Base-by-base conservation (phyloP, 306 rosid species). In the Cicer judaicum region DNA sequence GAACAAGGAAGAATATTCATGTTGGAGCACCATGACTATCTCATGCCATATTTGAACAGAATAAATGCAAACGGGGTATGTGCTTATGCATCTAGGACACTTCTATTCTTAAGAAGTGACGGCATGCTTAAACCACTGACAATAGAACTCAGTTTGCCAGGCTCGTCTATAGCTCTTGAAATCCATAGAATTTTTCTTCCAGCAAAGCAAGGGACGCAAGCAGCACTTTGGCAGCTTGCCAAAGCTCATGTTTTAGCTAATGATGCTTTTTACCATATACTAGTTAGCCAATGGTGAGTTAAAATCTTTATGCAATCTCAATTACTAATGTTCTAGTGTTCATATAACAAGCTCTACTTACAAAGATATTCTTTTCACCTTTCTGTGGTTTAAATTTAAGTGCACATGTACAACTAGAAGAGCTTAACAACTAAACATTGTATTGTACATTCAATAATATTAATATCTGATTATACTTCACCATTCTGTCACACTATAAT, bases 141-240 rank as follows among this genome's bases (percentile, higher is more conserved):
- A 11, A 92, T 92, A 74, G 96, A 89, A 81, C 91, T 92, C 43
- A 85, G 88, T 72, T 81, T 92, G 73, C 89, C 91, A 7, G 79
- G 44, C 8, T n/a, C 43, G 9, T 15, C 29, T 43, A 10, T 11
- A 50, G 74, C 63, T 56, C 46, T 29, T 14, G 89, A 79, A 85
- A 41, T 42, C 46, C 70, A 66, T 1, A 72, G 82, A 52, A 86
- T 78, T n/a, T 67, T 82, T 77, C 55, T 77, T 74, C 97, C 93
- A 41, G 85, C 88, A 12, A 77, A 79, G 66, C 79, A 80, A 34
- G 97, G 89, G 42, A 57, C 41, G 36, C 90, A 88, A 65, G 89
- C 91, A 72, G 91, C 93, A 59, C 66, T 89, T 41, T 92, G 97
- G 97, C 90, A 87, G 13, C 88, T 87, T 15, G 90, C 96, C 67